These are phyloP conservation scores for Fusarium veterinarium DNA, from an alignment of 2,329 filamentous ascomycete species.

Conservation along the genomic window DNA sequence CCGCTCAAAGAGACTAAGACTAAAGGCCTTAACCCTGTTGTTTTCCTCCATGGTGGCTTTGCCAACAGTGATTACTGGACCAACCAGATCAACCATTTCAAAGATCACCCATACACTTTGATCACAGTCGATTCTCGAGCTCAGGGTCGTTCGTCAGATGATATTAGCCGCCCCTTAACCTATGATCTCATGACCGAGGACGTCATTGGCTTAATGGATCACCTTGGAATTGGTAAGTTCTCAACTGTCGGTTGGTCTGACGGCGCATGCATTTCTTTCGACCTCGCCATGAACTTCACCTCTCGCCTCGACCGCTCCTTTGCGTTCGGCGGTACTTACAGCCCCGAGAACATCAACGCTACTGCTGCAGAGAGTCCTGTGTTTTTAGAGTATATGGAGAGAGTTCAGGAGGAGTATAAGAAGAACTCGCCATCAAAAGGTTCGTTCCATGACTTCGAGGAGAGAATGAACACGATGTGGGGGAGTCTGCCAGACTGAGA, in stretches of 20 bases:
- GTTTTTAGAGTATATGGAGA: not conserved
- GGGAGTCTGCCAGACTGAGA: not conserved
- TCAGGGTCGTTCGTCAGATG: not conserved
- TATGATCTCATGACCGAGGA: not conserved
- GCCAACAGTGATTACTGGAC: not conserved
- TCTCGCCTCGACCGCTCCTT: not conserved
- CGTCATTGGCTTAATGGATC: not conserved
- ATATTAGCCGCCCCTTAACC: not conserved
- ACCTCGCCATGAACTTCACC: conserved; percentile 1
- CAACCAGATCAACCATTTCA: not conserved
- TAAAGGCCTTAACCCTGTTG: not conserved
- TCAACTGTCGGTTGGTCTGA: conserved; percentile 2
- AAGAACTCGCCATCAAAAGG: not conserved
- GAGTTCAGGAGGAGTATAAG: not conserved
- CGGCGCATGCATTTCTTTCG: not conserved
- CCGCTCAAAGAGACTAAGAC: not conserved
- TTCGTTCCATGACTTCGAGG: not conserved
- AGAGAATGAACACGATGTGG: not conserved
- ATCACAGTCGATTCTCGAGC: not conserved
- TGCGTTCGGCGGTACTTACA: not conserved
- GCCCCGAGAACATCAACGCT: not conserved
- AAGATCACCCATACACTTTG: not conserved
- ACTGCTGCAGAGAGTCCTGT: not conserved
- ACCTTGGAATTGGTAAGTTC: not conserved
- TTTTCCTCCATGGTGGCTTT: conserved; percentile 3